Evolutionary conservation across 1,284 basidiomycete genomes (phyloP).

Genomic region (Hemileia vastatrix): DNA sequence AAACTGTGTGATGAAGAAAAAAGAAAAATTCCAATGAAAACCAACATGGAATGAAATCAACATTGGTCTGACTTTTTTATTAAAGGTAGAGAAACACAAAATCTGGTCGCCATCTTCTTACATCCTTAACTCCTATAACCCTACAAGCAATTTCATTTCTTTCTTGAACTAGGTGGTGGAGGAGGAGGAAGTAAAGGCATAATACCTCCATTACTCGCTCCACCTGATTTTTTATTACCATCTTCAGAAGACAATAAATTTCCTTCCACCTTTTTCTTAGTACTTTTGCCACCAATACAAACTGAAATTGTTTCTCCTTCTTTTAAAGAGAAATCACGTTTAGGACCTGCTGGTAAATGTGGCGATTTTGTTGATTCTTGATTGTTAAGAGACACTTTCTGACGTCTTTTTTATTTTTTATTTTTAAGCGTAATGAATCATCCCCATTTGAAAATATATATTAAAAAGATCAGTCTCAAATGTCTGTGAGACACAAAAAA

Average conservation of each 20-base stretch:
- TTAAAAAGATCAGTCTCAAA: neutral
- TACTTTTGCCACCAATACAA: constrained; percentile 62
- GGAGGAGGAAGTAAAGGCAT: constrained; percentile 18
- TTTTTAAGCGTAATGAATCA: too few species aligned
- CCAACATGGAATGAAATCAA: too few species aligned
- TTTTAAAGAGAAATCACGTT: constrained; percentile 90
- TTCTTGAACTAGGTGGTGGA: constrained; percentile 9
- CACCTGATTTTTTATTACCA: neutral
- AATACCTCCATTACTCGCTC: neutral
- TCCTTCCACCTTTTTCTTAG: neutral
- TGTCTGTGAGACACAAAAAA: constrained; percentile 40
- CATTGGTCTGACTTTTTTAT: too few species aligned
- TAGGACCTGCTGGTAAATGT: constrained; percentile 58
- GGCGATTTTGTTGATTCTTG: constrained; percentile 33
- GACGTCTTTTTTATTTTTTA: neutral
- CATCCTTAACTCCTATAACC: too few species aligned
- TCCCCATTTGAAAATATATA: too few species aligned
- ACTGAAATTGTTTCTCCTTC: constrained; percentile 94
- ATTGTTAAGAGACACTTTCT: neutral
- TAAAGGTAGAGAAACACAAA: too few species aligned
- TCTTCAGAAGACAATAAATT: neutral
- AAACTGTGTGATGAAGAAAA: too few species aligned
- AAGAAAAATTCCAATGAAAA: too few species aligned
- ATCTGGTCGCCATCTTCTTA: too few species aligned
- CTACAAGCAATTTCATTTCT: too few species aligned